Percentiles rank a stretch among this genome's conserved stretches.
phyloP scores from a whole-genome alignment of 306 rosid species.

The Heteromeles arbutifolia region DNA sequence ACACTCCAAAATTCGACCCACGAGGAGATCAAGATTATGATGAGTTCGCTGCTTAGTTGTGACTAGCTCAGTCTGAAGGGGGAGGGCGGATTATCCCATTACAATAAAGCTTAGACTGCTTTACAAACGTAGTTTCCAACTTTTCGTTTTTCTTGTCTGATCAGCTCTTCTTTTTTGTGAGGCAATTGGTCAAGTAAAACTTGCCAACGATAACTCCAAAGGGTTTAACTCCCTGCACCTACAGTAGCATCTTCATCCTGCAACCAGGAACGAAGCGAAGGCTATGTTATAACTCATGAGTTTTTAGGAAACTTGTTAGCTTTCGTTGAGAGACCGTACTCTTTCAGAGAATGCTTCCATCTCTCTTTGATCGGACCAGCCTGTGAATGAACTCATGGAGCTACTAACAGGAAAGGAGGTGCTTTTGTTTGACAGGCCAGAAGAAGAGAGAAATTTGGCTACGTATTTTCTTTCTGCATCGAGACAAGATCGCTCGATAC shows the following conservation, averaged over 20 bases:
- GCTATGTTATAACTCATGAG: neutral
- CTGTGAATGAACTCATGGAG: conserved; percentile 16
- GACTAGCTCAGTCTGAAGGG: too few species aligned
- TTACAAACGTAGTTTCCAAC: too few species aligned
- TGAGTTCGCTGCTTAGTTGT: too few species aligned
- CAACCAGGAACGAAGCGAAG: neutral
- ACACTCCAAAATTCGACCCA: too few species aligned
- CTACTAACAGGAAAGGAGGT: conserved; percentile 7
- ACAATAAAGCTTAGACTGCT: too few species aligned
- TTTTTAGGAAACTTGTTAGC: conserved; percentile 35
- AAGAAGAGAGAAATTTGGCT: neutral
- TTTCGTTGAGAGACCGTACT: conserved; percentile 39
- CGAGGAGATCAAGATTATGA: too few species aligned
- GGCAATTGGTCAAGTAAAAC: too few species aligned
- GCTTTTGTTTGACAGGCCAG: neutral
- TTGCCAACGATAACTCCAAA: too few species aligned
- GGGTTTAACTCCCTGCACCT: too few species aligned
- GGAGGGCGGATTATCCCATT: too few species aligned
- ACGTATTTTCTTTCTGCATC: neutral
- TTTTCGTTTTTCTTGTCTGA: too few species aligned
- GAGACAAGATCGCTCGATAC: neutral
- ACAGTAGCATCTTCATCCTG: neutral
- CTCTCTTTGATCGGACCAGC: conserved; percentile 42
- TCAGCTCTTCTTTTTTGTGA: too few species aligned
- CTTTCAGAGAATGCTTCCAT: conserved; percentile 58